Evolutionary conservation across 768 basidiomycete species (phyloP), one percentile per base, ranked within the genome.

Genomic region (Boletus coccyginus): DNA sequence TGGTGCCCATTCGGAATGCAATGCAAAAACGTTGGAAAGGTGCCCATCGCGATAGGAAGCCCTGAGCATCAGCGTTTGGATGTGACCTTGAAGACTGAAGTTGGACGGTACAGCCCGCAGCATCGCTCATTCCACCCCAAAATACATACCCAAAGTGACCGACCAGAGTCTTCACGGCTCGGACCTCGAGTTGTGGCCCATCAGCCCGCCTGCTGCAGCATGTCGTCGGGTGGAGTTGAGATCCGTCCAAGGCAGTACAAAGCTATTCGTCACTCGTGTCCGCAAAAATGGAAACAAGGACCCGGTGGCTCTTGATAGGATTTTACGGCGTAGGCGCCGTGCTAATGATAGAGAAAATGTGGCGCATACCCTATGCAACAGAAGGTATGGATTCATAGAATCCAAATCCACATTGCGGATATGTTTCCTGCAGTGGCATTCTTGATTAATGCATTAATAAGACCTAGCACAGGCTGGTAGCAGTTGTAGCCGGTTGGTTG

Each of bases 251-350:
- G 36, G 61, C 52, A 32, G 36, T 46, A 27, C 46, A 50, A 2
- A 45, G 40, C 45, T 29, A 47, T 57, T 27, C 13, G 11, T 6
- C 7, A 0, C 24, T 49, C 47, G 33, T 46, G 35, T 44, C 45
- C 40, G 49, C 16, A 29, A 17, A 36, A 64, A 56, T 61, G 51
- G 62, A 56, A 61, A 55, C 19, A 36, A 39, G 36, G 5, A 5
- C 36, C 31, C 24, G 6, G 16, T 17, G 46, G 33, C 19, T 31
- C n/a, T 10, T 19, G 36, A 50, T 58, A 50, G 39, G 17, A 58
- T 33, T 47, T 52, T 42, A 43, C 27, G 11, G 50, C 47, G 40
- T 40, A 14, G 14, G 12, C 44, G 11, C 19, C 53, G 7, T 45
- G 46, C 13, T 36, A 29, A 47, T n/a, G 44, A 31, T 24, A 48